phyloP scores from a whole-genome alignment of 805 yeast genomes.

The Sporopachydermia quercuum region DNA sequence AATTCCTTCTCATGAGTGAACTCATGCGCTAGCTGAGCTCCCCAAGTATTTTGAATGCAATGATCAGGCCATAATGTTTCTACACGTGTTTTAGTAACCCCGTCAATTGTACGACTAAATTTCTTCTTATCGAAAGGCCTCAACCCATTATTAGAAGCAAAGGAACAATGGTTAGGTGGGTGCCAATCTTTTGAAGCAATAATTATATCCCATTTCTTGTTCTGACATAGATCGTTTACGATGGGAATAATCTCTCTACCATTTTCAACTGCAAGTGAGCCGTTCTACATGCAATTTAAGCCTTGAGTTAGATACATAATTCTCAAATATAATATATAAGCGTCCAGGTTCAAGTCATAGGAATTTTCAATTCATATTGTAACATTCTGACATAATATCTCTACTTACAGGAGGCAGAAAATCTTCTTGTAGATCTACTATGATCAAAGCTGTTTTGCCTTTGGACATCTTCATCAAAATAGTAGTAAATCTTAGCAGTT shows the following conservation, averaged over 20 bases:
- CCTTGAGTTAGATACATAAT: too few species aligned
- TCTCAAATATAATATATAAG: too few species aligned
- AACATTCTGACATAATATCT: too few species aligned
- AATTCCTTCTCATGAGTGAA: conserved; percentile 23
- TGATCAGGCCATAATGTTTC: conserved; percentile 83
- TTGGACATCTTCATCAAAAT: too few species aligned
- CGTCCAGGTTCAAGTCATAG: too few species aligned
- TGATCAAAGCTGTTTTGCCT: conserved; percentile 37
- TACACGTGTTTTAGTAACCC: conserved; percentile 14
- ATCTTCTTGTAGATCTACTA: conserved; percentile 78
- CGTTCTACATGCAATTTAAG: conserved; percentile 29
- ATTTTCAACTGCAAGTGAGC: conserved; percentile 55
- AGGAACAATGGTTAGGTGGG: conserved; percentile 63
- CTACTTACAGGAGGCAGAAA: conserved; percentile 48
- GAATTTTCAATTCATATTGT: too few species aligned
- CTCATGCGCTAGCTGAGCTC: conserved; percentile 45
- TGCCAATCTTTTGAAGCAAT: conserved; percentile 86
- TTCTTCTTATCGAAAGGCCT: conserved; percentile 35
- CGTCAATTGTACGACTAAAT: conserved; percentile 34
- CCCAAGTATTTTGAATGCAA: conserved; percentile 60
- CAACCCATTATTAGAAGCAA: conserved; percentile 51
- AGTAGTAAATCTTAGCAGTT: too few species aligned
- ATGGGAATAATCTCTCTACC: conserved; percentile 46
- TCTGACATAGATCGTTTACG: conserved; percentile 32
- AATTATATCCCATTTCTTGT: conserved; percentile 40